Base-by-base conservation (phyloP, 176 grass and related monocot species). In the Neostapfia colusana region DNA sequence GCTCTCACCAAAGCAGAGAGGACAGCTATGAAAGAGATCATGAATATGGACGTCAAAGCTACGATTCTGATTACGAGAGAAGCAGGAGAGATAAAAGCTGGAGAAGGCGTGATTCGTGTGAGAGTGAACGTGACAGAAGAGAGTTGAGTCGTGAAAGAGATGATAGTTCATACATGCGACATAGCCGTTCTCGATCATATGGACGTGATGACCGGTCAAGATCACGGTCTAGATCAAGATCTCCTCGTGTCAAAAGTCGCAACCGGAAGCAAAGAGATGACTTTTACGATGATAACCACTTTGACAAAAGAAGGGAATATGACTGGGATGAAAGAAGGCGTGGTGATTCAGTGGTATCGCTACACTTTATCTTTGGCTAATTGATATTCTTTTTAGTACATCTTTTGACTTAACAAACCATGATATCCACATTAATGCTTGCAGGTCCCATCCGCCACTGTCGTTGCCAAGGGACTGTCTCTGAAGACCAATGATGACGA, bases 401-500 rank as follows among this genome's bases (percentile, higher is more conserved):
- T 45, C n/a, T 57, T 69, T 65, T 28, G 8, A 72, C 74, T 65
- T 54, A 61, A 54, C 7, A 3, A 46, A 27, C 45, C 39, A 63
- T 88, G 42, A 51, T 8, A 48, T 80, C 50, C 84, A 8, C 68
- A 61, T 89, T 65, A 20, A 64, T 83, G 42, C 50, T 90, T 92
- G 84, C 73, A 98, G 96, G 75, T 74, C 2, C 89, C 96, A 59
- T 95, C 89, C 37, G 87, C 96, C 68, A 99, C 96, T 65, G 81
- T 99, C 73, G 83, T 99, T 90, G 87, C 95, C 45, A 99, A 90
- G 85, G 96, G 92, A 68, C 64, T 99, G 34, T 90, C 96, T 28
- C 85, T 81, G 79, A 89, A 88, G 85, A 92, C 89, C 27, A 90
- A 82, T 74, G 96, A 99, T 90, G 96, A 95, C 66, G 85, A 99